Conservation (phyloP, 2,329 filamentous ascomycete genomes). For the Trichoderma arundinaceum region DNA sequence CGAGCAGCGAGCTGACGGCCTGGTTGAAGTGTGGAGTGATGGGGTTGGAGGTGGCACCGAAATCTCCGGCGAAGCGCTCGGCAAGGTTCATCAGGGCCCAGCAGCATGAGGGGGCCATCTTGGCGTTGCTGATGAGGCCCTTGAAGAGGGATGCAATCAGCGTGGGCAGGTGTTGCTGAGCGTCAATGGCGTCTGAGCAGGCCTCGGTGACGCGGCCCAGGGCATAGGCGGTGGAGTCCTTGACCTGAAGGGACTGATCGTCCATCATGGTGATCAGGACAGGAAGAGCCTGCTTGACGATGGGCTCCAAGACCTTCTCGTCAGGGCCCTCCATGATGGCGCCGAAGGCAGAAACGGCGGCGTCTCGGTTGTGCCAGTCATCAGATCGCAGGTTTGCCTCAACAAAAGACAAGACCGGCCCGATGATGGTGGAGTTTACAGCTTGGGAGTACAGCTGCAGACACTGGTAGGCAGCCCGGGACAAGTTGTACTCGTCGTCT, state of each 20-base stretch:
- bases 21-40: constrained; percentile 92
- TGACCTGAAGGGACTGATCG: constrained; percentile 85
- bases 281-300: constrained; percentile 93
- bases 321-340: constrained; percentile 99
- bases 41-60: constrained; percentile 76
- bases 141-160: constrained; percentile 89
- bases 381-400: constrained; percentile 87
- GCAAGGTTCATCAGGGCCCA: constrained; percentile 99
- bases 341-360: constrained; percentile 94
- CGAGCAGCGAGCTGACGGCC: constrained; percentile 82
- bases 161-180: constrained; percentile 77
- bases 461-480: constrained; percentile 94
- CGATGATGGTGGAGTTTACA: constrained; percentile 82
- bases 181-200: constrained; percentile 90
- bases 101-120: constrained; percentile 98
- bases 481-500: constrained; percentile 97
- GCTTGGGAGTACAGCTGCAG: constrained; percentile 94
- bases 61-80: constrained; percentile 89
- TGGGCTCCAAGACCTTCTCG: constrained; percentile 86
- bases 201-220: constrained; percentile 95
- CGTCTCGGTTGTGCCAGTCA: constrained; percentile 94
- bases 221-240: constrained; percentile 94
- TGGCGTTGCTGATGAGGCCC: constrained; percentile 86
- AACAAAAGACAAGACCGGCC: constrained; percentile 86
- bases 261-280: constrained; percentile 93